Conservation (phyloP, 2,329 filamentous ascomycete species). For the Botrytis paeoniae region DNA sequence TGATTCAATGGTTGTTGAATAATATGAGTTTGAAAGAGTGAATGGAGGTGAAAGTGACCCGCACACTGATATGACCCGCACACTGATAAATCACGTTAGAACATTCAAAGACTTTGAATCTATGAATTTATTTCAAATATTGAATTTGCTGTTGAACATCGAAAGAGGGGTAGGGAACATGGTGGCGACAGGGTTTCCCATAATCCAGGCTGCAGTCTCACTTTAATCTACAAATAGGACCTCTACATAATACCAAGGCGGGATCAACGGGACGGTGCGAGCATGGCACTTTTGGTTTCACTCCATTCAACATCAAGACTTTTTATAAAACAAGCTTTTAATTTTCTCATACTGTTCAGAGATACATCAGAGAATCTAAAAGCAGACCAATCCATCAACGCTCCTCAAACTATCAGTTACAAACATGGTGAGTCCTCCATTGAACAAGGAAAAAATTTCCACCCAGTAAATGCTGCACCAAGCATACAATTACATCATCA, state of each 20-base stretch:
- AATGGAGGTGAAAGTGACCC: too few species aligned
- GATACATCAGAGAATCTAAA: slow-evolving; percentile 32
- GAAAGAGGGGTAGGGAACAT: neutral
- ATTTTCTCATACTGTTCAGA: slow-evolving; percentile 16
- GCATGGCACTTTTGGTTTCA: neutral
- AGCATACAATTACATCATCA: slow-evolving; percentile 36
- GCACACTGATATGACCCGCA: too few species aligned
- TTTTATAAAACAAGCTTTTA: slow-evolving; percentile 7
- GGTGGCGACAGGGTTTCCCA: neutral
- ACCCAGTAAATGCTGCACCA: slow-evolving; percentile 27
- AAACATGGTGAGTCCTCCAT: slow-evolving; percentile 23
- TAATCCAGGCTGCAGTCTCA: neutral
- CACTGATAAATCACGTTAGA: too few species aligned
- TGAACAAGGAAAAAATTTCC: slow-evolving; percentile 19
- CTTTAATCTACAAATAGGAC: neutral
- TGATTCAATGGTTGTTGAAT: too few species aligned
- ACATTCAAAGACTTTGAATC: neutral
- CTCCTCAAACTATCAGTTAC: slow-evolving; percentile 35
- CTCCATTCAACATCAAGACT: neutral
- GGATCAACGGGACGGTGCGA: slow-evolving; percentile 3
- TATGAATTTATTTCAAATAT: neutral
- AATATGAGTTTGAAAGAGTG: too few species aligned
- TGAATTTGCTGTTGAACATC: neutral
- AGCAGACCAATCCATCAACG: slow-evolving; percentile 28
- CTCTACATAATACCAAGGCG: slow-evolving; percentile 1